Base-by-base conservation (phyloP, 1,284 basidiomycete species). In the Meira miltonrushii region DNA sequence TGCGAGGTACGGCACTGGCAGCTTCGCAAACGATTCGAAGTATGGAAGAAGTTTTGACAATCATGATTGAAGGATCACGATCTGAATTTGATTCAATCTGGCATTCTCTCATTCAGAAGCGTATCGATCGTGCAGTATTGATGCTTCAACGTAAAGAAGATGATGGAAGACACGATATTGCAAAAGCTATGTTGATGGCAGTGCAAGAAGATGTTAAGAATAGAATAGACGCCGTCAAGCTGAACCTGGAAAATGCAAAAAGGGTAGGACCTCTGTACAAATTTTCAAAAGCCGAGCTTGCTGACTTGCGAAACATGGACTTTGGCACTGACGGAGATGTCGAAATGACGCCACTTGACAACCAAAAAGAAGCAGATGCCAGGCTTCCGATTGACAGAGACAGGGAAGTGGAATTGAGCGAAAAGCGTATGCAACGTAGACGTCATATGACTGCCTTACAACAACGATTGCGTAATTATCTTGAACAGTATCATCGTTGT, bases 11-110 rank as follows among this genome's bases (percentile, higher is more conserved):
- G 19, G 19, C 50, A 17, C 38, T 46, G 2, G 57, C 56, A 17
- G 51, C 50, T 11, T 46, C 58, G n/a, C 41, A 55, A 15, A 68
- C 69, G 39, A 55, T 77, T 41, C 68, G 69, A 39, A 68, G 66
- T 57, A 73, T 77, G 53, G 71, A 74, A 23, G 70, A 75, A 21
- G 73, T 75, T 37, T 67, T 77, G 11, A 65, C 61, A 10, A 60
- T 72, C 25, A 77, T 77, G 75, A 59, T 68, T 39, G 75, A 74
- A 33, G 60, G 62, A 44, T 61, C 68, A 7, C 51, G 55, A 15
- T 54, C 44, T 10, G 70, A 74, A 15, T 54, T 68, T 8, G 54
- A 60, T 38, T 62, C 65, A 33, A 57, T 44, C 12, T 56, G 62
- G 10, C 61, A 59, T 15, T 50, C 53, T 3, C 58, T 68, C 46